A percentile compares a stretch with the other conserved stretches of the same genome.
Evolutionary conservation across 768 basidiomycete species (phyloP).

Genomic region (Termitomyces sp.): DNA sequence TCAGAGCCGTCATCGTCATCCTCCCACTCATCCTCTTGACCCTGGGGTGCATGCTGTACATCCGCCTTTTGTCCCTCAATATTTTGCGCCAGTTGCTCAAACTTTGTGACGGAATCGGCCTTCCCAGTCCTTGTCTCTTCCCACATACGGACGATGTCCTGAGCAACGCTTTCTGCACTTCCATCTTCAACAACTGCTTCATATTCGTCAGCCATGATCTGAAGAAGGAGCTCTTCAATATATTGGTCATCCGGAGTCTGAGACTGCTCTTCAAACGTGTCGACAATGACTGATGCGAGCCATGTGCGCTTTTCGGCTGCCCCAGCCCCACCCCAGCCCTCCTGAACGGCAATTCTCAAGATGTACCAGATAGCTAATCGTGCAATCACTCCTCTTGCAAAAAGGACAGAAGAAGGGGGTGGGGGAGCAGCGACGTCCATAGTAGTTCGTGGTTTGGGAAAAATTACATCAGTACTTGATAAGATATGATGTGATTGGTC

Average conservation of each 20-base stretch:
- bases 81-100: conserved; percentile 60
- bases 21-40: conserved; percentile 30
- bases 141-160: conserved; percentile 69
- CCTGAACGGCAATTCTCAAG: conserved; percentile 78
- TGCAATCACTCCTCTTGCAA: conserved; percentile 83
- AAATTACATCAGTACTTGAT: neutral
- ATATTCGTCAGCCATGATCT: conserved; percentile 86
- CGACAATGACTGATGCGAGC: conserved; percentile 77
- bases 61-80: conserved; percentile 50
- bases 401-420: conserved; percentile 52
- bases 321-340: conserved; percentile 82
- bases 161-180: conserved; percentile 67
- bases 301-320: conserved; percentile 70
- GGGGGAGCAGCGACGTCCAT: conserved; percentile 25
- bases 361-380: conserved; percentile 82
- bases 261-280: conserved; percentile 62
- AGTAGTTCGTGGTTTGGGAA: neutral
- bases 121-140: conserved; percentile 40
- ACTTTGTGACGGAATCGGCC: conserved; percentile 44
- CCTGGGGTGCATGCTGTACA: conserved; percentile 37
- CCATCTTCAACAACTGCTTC: conserved; percentile 81
- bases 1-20: conserved; percentile 35
- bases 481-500: conserved; percentile 10
- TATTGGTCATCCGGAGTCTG: conserved; percentile 59
- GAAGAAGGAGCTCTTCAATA: conserved; percentile 74